Base-by-base conservation (phyloP, 2,329 filamentous ascomycete genomes). In the Fusarium mexicanum region DNA sequence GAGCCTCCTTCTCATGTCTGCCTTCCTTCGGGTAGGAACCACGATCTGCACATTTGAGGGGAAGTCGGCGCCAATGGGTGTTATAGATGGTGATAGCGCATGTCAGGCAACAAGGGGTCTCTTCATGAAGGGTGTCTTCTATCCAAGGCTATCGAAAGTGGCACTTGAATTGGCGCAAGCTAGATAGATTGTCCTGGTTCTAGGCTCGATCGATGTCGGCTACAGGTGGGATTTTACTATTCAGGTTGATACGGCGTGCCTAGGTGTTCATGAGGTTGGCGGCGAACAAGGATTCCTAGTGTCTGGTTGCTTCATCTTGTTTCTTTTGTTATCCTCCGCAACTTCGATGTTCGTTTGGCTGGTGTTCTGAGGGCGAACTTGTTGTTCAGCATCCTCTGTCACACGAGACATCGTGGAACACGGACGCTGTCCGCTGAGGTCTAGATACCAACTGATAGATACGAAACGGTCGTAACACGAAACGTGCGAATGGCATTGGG, bases 181-280 rank as follows among this genome's bases (percentile, higher is more conserved):
- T 31, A 20, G 16, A 1, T 3, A 17, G 14, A n/a, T 12, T 22
- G 26, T 50, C 22, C 47, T n/a, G 11, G 20, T 18, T 33, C 29
- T 22, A 10, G 47, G 10, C 47, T 17, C 26, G 16, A 33, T 33
- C 26, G 20, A 31, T 13, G 29, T 22, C 13, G 7, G n/a, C 8
- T 33, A 0, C 22, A n/a, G 14, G 7, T 7, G 22, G 29, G 10
- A 33, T 50, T 9, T 33, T 14, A 7, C 47, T 18, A 20, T 50
- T 11, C 7, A 10, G 16, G 16, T 22, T 50, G 29, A 33, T 9
- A 22, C 14, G 22, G 20, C 22, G 14, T 31, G 10, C 47, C 29
- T 31, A 2, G 14, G 3, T 8, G 6, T n/a, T 11, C 10, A 33
- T 16, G 10, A 31, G 1, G 4, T 31, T n/a, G 29, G 14, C 4